These are phyloP conservation scores for Lumnitzera littorea DNA, from an alignment of 345 rosid genomes.

Conservation along the genomic window DNA sequence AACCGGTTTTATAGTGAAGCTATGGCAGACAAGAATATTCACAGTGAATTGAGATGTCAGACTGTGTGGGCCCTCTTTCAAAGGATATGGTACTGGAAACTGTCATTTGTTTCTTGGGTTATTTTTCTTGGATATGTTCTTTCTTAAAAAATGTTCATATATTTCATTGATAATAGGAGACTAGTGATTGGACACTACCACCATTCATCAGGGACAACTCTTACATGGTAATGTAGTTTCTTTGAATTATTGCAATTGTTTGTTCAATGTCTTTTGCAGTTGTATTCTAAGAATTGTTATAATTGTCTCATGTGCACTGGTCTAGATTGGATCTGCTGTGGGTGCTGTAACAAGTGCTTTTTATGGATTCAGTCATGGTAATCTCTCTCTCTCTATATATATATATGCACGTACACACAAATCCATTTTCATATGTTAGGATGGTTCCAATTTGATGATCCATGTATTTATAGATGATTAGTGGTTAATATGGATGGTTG, in stretches of 20 bases:
- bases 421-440: too few species aligned
- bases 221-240: conserved; percentile 51
- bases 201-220: conserved; percentile 88
- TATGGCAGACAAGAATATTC: conserved; percentile 39
- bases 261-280: not conserved
- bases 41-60: conserved; percentile 46
- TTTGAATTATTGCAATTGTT: not conserved
- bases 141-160: not conserved
- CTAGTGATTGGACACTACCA: conserved; percentile 72
- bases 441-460: too few species aligned
- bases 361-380: conserved; percentile 74
- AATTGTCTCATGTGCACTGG: not conserved
- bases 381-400: too few species aligned
- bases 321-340: conserved; percentile 86
- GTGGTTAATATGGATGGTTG: too few species aligned
- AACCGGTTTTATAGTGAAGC: not conserved
- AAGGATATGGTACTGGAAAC: conserved; percentile 46
- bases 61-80: conserved; percentile 89
- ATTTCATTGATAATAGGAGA: conserved; percentile 44
- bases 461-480: too few species aligned
- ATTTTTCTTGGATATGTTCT: not conserved
- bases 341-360: conserved; percentile 77
- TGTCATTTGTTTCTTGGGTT: not conserved
- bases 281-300: not conserved
- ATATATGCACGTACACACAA: too few species aligned